Base-by-base conservation (phyloP, 2,329 filamentous ascomycete species). In the Fonsecaea nubica region DNA sequence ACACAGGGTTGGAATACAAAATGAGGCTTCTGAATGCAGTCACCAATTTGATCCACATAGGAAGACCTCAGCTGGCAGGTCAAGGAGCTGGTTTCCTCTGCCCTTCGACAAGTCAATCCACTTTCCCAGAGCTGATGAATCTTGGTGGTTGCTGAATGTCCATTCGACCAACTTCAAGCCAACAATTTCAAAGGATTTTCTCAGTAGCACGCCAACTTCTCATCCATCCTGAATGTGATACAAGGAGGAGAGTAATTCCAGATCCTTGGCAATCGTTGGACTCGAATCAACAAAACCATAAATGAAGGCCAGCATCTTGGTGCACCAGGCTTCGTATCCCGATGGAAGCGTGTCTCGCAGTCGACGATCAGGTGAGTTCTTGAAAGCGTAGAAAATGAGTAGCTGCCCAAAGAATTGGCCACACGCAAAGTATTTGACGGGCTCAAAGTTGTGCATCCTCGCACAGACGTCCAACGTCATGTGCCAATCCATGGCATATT, bases 401-500 rank as follows among this genome's bases (percentile, higher is more conserved):
- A 80, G 72, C 67, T 80, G 79, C 21, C 79, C 79, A 66, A 80
- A 80, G 70, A 80, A 71, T 76, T 68, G 72, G 76, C 77, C 80
- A 74, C 18, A 78, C 76, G 59, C 78, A 79, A 72, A 80, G 79
- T 5, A 80, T 53, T 75, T 78, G 18, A 80, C 76, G 18, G 79
- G 79, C 53, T 80, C 79, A 55, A 78, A 80, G 54, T 76, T 79
- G 63, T 76, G 80, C 79, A 80, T 80, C 30, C 74, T 74, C 12
- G 73, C 70, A 64, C 80, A 80, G n/a, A 79, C 74, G 13, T 78
- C 78, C 33, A 75, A 73, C 0, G 75, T 74, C 2, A 80, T 70
- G 7, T 79, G 78, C 78, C 78, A 80, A 58, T 80, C 74, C 77
- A 80, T 80, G 12, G 78, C 78, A 59, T 79, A 76, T 13, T 73